phyloP scores from a whole-genome alignment of 768 basidiomycete genomes.

The Trametes gibbosa region DNA sequence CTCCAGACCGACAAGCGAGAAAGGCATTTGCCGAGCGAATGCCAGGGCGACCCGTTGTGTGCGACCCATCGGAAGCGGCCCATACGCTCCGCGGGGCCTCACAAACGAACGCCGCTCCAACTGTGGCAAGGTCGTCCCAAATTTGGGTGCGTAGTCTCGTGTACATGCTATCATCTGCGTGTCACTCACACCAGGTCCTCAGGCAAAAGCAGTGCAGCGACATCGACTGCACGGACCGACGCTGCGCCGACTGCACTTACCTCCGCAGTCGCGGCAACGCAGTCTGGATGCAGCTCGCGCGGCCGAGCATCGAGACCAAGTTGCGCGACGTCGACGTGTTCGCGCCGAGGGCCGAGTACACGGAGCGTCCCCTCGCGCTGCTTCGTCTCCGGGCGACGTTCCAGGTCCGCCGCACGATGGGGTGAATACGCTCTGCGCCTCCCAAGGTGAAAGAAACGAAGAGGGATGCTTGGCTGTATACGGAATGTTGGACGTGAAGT shows the following conservation, averaged over 20 bases:
- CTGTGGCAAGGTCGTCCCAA: neutral
- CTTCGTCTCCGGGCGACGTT: neutral
- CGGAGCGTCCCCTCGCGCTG: conserved; percentile 3
- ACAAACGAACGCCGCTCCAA: neutral
- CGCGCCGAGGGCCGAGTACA: neutral
- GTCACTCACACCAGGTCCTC: neutral
- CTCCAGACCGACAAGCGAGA: neutral
- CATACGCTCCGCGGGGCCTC: neutral
- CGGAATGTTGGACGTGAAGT: neutral
- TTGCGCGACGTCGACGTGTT: neutral
- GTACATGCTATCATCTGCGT: no score
- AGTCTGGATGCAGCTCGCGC: conserved; percentile 3
- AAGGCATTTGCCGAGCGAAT: neutral
- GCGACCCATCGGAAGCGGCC: neutral
- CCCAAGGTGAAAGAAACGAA: no score
- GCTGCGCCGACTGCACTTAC: conserved; percentile 6
- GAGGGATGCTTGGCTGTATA: neutral
- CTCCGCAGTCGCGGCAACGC: neutral
- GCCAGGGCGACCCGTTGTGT: conserved; percentile 2
- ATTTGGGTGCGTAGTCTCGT: neutral
- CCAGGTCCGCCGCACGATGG: neutral
- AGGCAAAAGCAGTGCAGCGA: neutral
- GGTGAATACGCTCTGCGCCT: neutral
- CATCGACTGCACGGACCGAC: neutral
- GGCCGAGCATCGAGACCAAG: neutral